A percentile compares a stretch with the other conserved stretches of the same genome.
Evolutionary conservation across 208 protist species (phyloP).

Genomic region (Acanthamoeba polyphaga): DNA sequence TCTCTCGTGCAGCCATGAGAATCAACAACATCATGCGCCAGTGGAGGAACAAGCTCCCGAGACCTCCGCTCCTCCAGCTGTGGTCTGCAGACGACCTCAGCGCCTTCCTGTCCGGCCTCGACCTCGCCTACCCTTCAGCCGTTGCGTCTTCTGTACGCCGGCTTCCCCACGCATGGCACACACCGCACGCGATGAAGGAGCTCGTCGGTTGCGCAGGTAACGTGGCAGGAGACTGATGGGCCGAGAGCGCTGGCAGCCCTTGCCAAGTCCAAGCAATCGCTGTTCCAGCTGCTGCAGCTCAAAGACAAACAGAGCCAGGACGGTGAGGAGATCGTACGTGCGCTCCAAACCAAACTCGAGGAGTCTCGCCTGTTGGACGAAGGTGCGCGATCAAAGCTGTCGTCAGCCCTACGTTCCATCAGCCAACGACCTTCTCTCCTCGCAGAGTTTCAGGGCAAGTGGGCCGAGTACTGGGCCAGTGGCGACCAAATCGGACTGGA

Average conservation of each 20-base stretch:
- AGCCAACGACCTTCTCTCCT: background rate
- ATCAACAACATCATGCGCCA: background rate
- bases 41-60: background rate
- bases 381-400: background rate
- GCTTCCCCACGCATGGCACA: background rate
- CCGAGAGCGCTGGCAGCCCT: background rate
- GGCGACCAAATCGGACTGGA: background rate
- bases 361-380: background rate
- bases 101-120: background rate
- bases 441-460: background rate
- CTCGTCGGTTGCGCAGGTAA: background rate
- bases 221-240: constrained; percentile 20
- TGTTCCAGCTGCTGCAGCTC: constrained; percentile 1
- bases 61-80: background rate
- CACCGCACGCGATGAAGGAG: background rate
- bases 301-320: background rate
- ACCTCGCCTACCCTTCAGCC: background rate
- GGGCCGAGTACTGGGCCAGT: background rate
- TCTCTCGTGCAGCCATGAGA: background rate
- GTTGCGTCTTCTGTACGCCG: background rate
- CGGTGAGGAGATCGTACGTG: background rate
- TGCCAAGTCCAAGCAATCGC: background rate
- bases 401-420: background rate
- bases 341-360: background rate
- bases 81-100: constrained; percentile 29